Evolutionary conservation across 768 basidiomycete genomes (phyloP).

Genomic region (Russula earlei): DNA sequence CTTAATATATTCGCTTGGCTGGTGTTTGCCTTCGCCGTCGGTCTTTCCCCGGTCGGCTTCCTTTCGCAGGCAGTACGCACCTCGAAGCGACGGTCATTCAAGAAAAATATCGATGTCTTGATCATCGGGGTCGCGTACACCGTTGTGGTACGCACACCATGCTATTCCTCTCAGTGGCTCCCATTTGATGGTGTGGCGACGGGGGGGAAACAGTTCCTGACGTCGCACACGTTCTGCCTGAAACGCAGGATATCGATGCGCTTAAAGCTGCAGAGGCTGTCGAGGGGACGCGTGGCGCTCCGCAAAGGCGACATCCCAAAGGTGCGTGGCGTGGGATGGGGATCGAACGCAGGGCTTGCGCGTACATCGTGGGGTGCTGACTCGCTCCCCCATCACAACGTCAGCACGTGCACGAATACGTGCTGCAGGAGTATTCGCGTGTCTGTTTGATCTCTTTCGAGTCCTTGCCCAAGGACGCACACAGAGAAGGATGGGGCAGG

Average conservation of each 20-base stretch:
- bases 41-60: conserved; percentile 54
- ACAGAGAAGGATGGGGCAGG: conserved; percentile 68
- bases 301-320: conserved; percentile 49
- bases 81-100: conserved; percentile 43
- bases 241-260: conserved; percentile 64
- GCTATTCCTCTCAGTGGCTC: background rate
- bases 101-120: conserved; percentile 56
- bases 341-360: too few species aligned
- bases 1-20: conserved; percentile 30
- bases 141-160: conserved; percentile 45
- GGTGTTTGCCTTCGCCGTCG: conserved; percentile 33
- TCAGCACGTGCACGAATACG: conserved; percentile 59
- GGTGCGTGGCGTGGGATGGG: too few species aligned
- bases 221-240: conserved; percentile 51
- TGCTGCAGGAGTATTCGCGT: conserved; percentile 69
- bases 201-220: conserved; percentile 32
- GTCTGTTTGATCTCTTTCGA: conserved; percentile 62
- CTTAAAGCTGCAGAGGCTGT: conserved; percentile 54
- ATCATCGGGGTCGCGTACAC: conserved; percentile 64
- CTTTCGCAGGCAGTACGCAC: conserved; percentile 68
- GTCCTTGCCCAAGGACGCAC: conserved; percentile 55
- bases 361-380: too few species aligned
- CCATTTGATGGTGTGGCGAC: background rate
- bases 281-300: conserved; percentile 48
- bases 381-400: too few species aligned